These are phyloP conservation scores for Hypoxylon lienhwacheense DNA, from an alignment of 495 filamentous ascomycete genomes.

Conservation along the genomic window DNA sequence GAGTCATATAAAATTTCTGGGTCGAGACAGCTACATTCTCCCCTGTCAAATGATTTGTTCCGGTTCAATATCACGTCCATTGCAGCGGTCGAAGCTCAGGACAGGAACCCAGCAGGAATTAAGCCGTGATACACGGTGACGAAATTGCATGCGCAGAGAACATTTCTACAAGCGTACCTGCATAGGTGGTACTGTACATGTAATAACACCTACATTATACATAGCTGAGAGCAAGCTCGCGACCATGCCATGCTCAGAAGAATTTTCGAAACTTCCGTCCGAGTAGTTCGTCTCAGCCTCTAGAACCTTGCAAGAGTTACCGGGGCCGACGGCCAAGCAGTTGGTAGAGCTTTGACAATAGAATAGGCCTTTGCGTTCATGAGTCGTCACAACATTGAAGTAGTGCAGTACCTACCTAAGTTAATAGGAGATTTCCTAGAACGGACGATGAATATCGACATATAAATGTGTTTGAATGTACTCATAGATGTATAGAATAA, in stretches of 20 bases:
- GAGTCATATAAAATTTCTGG: slow-evolving; percentile 26
- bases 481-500: slow-evolving; percentile 19
- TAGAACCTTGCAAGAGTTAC: slow-evolving; percentile 24
- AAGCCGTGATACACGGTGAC: not conserved
- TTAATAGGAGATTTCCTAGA: slow-evolving; percentile 28
- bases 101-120: not conserved
- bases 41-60: slow-evolving; percentile 8
- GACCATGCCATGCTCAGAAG: slow-evolving; percentile 6
- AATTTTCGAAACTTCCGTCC: slow-evolving; percentile 34
- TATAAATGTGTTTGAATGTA: slow-evolving; percentile 5
- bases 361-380: too few species aligned
- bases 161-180: too few species aligned
- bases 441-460: slow-evolving; percentile 13
- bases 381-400: too few species aligned
- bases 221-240: too few species aligned
- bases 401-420: too few species aligned
- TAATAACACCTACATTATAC: too few species aligned
- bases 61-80: slow-evolving; percentile 8
- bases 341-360: slow-evolving; percentile 11
- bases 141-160: not conserved
- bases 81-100: slow-evolving; percentile 2
- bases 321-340: slow-evolving; percentile 24
- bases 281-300: slow-evolving; percentile 35
- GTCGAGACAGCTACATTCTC: slow-evolving; percentile 26
- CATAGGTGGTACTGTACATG: too few species aligned